Conservation (phyloP, 495 filamentous ascomycete genomes). For the Mytilinidion resinicola region DNA sequence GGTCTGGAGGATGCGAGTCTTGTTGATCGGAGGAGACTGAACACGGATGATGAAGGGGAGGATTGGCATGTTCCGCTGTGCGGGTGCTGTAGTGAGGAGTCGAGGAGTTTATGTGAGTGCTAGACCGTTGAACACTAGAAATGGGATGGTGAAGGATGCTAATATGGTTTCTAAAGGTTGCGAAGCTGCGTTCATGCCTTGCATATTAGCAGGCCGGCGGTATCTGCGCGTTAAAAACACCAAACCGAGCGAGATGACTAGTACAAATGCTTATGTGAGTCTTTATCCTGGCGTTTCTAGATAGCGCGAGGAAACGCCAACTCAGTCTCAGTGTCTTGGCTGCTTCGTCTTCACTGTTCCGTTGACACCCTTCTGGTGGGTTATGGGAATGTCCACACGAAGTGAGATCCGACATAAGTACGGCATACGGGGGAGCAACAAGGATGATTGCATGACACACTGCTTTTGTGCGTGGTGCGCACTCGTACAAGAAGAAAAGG, state of each 20-base stretch:
- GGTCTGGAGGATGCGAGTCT: background rate
- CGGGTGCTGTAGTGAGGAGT: background rate
- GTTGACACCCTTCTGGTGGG: background rate
- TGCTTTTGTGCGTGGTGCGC: background rate
- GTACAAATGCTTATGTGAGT: background rate
- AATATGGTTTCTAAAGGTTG: background rate
- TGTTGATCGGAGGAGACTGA: background rate
- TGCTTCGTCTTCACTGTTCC: constrained; percentile 2
- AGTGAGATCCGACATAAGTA: constrained; percentile 3
- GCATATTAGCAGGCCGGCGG: background rate
- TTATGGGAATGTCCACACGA: background rate
- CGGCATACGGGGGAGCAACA: constrained; percentile 1
- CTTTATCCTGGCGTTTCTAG: background rate
- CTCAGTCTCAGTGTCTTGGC: background rate
- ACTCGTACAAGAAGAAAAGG: constrained; percentile 5
- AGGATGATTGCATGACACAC: background rate
- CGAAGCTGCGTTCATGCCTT: background rate
- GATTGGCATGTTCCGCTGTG: background rate
- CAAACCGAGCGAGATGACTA: background rate
- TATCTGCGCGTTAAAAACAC: background rate
- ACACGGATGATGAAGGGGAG: background rate
- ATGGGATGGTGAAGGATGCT: background rate
- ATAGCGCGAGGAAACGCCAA: background rate
- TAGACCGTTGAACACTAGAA: background rate
- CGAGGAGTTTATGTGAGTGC: background rate